Evolutionary conservation across 306 rosid species (phyloP).

Genomic region (Dalbergia oliveri): DNA sequence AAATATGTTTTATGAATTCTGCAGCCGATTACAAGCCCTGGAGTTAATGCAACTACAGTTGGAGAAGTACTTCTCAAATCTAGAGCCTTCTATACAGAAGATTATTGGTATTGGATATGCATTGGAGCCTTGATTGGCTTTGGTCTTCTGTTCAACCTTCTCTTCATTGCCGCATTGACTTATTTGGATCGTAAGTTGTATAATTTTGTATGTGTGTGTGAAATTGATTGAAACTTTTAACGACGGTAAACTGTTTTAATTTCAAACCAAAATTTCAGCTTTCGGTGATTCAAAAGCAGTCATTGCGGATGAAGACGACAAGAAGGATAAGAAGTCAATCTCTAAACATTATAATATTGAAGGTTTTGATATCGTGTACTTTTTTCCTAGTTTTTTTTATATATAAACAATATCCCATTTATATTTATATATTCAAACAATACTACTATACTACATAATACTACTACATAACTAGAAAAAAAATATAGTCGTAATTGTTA

Average conservation of each 20-base stretch:
- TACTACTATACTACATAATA: too few relatives aligned
- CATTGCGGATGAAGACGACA: constrained; percentile 41
- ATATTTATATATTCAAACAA: too few relatives aligned
- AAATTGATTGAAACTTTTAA: too few relatives aligned
- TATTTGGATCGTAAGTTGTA: constrained; percentile 65
- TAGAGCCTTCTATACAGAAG: constrained; percentile 65
- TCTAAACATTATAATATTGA: neutral
- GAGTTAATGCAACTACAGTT: constrained; percentile 54
- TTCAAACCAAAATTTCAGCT: constrained; percentile 56
- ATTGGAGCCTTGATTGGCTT: constrained; percentile 68
- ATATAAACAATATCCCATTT: too few relatives aligned
- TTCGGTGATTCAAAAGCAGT: constrained; percentile 55
- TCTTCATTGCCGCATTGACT: constrained; percentile 63
- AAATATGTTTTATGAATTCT: neutral
- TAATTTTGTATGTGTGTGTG: too few relatives aligned
- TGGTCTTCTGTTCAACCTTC: constrained; percentile 64
- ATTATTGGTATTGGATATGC: constrained; percentile 73
- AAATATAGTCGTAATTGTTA: too few relatives aligned
- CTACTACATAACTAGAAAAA: too few relatives aligned
- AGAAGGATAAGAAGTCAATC: constrained; percentile 15
- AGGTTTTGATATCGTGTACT: constrained; percentile 21
- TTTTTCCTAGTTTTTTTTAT: too few relatives aligned
- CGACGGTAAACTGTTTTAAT: neutral
- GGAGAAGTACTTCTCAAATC: constrained; percentile 64
- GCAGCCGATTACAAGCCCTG: constrained; percentile 61